phyloP scores from a whole-genome alignment of 139 green algal genomes.

The Spirogloea muscicola region DNA sequence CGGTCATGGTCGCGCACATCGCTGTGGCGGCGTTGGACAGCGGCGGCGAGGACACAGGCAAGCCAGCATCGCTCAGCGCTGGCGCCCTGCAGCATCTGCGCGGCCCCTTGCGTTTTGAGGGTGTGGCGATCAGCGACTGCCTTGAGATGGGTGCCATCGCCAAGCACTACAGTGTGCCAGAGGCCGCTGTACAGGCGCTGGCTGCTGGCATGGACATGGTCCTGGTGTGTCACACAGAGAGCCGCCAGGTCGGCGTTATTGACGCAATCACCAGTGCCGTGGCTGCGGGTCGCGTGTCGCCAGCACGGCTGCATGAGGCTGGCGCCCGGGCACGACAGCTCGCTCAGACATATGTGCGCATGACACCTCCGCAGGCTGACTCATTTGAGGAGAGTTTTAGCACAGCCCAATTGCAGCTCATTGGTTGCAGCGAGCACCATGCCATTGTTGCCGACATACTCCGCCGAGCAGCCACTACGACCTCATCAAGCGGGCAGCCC shows the following conservation, averaged over 20 bases:
- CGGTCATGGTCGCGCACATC: constrained; percentile 53
- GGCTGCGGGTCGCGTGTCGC: constrained; percentile 17
- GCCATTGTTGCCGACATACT: constrained; percentile 23
- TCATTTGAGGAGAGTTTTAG: neutral
- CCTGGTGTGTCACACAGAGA: constrained; percentile 54
- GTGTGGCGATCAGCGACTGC: constrained; percentile 55
- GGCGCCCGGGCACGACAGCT: neutral
- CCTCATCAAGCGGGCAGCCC: too few relatives aligned
- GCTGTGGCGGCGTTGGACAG: constrained; percentile 47
- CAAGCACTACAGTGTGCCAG: constrained; percentile 39
- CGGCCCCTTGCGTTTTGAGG: constrained; percentile 44
- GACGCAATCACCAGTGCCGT: constrained; percentile 48
- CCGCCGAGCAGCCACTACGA: too few relatives aligned
- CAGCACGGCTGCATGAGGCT: constrained; percentile 21
- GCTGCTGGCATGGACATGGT: constrained; percentile 49
- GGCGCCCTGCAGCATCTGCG: constrained; percentile 42
- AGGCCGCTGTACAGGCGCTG: constrained; percentile 40
- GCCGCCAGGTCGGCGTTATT: constrained; percentile 44
- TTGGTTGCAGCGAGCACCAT: constrained; percentile 25
- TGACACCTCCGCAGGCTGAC: constrained; percentile 1
- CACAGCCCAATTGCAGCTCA: neutral
- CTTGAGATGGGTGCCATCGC: constrained; percentile 57
- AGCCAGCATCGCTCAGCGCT: constrained; percentile 30
- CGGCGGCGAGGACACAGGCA: too few relatives aligned
- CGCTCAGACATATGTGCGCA: constrained; percentile 3